phyloP scores from a whole-genome alignment of 352 stramenopile species.

The Globisporangium emineosum region DNA sequence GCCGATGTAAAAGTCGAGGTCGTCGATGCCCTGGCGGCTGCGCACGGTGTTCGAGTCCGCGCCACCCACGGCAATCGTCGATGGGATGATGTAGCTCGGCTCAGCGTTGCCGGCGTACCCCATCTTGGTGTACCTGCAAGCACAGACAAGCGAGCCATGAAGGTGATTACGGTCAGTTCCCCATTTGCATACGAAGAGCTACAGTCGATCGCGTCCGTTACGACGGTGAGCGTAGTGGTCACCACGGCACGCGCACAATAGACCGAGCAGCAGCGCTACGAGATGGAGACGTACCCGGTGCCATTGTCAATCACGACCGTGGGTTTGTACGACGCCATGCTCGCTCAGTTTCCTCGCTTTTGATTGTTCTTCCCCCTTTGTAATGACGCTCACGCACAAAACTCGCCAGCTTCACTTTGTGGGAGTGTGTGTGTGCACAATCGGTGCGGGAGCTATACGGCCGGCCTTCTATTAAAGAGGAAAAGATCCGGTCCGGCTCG shows the following conservation, averaged over 20 bases:
- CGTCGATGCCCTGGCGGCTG: conserved; percentile 89
- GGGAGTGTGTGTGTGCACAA: neutral
- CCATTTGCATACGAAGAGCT: conserved; percentile 6
- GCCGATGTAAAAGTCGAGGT: conserved; percentile 96
- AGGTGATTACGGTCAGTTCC: conserved; percentile 8
- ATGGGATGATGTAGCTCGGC: conserved; percentile 95
- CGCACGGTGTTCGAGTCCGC: conserved; percentile 66
- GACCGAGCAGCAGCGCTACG: neutral
- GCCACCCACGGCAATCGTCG: conserved; percentile 85
- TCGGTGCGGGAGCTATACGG: neutral
- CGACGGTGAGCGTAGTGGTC: too few species aligned
- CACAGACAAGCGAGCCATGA: neutral
- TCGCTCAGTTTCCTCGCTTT: neutral
- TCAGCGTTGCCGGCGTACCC: conserved; percentile 93
- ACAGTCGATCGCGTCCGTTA: neutral
- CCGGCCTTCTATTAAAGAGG: neutral
- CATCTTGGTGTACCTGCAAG: conserved; percentile 93
- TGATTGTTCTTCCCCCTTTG: neutral
- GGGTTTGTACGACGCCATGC: conserved; percentile 83
- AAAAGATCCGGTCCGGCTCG: conserved; percentile 8
- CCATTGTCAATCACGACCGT: conserved; percentile 96
- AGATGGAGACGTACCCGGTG: conserved; percentile 75
- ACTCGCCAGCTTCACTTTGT: conserved; percentile 13
- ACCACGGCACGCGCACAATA: neutral
- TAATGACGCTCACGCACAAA: conserved; percentile 7